Evolutionary conservation across 371 early-diverging fungal species (phyloP), one percentile per base, ranked within the genome.

Genomic region (Funneliformis caledonium): DNA sequence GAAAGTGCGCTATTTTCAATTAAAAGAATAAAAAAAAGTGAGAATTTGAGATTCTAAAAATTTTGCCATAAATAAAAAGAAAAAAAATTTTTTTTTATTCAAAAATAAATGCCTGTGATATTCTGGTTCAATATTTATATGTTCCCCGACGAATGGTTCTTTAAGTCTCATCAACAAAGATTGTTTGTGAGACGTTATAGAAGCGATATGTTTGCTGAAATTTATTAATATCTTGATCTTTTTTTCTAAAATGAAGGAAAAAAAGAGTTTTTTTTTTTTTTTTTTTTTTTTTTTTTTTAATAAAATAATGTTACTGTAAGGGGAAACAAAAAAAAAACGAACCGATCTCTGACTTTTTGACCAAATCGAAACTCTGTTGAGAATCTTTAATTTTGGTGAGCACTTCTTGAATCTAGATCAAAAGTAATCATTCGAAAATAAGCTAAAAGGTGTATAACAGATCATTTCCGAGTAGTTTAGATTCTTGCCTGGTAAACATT

Each of bases 101-200:
- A n/a, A 22, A 26, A 50, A 47, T 12, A 33, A 14, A 12, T 78
- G 33, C 78, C 16, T 43, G 52, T 78, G 78, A 47, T 78, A 78
- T 78, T 78, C 31, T n/a, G 78, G 68, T 33, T 78, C 68, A 6
- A 78, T 6, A 31, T 64, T 67, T 22, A 78, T 78, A 68, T 78
- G 65, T 64, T 64, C 68, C 11, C 78, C 78, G 50, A 68, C 52
- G 37, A 62, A 67, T 26, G 78, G 78, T 14, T 78, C 68, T 31
- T 68, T 64, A 31, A 78, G 19, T 45, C 68, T 33, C 56, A 50
- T 78, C 19, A 78, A 16, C 5, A 78, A 68, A 43, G 45, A 19
- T 78, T 78, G 78, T 68, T 78, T 78, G 50, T 78, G 50, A 12
- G 43, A 47, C 11, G 67, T 31, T 19, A 78, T 65, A 26, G 56